Evolutionary conservation across 306 rosid species (phyloP).

Genomic region (Sphenostylis stenocarpa): DNA sequence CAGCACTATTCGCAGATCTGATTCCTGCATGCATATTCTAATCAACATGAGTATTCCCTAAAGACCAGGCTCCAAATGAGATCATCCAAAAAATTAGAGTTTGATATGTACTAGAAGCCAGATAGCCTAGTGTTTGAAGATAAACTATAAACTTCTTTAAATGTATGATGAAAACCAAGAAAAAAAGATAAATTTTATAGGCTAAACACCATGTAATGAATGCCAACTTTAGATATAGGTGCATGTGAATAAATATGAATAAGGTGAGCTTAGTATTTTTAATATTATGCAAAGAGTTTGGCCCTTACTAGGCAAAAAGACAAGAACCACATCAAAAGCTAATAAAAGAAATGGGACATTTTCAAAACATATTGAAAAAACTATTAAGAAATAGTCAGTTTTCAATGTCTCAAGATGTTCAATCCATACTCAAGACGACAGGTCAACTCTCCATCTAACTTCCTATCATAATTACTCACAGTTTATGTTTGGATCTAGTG

Average conservation of each 20-base stretch:
- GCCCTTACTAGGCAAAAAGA: constrained; percentile 3
- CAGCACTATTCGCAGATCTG: constrained; percentile 32
- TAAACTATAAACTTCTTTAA: background rate
- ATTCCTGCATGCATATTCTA: constrained; percentile 41
- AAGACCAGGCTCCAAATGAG: constrained; percentile 5
- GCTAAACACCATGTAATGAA: constrained; percentile 18
- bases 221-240: background rate
- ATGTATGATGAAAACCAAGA: background rate
- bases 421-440: constrained; percentile 21
- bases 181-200: background rate
- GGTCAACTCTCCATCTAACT: background rate
- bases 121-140: constrained; percentile 9
- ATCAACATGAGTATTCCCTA: constrained; percentile 15
- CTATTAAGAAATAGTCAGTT: background rate
- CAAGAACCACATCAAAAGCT: background rate
- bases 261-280: background rate
- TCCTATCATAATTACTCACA: background rate
- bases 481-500: background rate
- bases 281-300: background rate
- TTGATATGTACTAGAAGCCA: background rate
- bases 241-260: background rate
- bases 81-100: background rate
- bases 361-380: constrained; percentile 5
- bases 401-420: constrained; percentile 6
- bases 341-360: background rate